Base-by-base conservation (phyloP, 352 stramenopile species). In the Pythium aristosporum region DNA sequence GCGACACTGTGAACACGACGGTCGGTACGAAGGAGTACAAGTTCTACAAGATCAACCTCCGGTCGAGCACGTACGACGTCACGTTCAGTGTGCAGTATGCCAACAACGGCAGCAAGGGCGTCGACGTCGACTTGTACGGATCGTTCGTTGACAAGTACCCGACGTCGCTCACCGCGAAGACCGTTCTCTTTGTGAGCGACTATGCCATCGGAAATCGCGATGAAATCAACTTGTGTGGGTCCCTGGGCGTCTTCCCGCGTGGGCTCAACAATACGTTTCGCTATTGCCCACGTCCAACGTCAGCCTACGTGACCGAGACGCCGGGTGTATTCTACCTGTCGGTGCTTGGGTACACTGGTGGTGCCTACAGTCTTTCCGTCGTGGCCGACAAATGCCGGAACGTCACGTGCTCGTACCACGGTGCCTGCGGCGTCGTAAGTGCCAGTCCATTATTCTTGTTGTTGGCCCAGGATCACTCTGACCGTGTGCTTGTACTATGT, bases 251-350 rank as follows among this genome's bases (percentile, higher is more conserved):
- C 2, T 92, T 93, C 56, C 85, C 85, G 6, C 68, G 85, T 20
- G 73, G 77, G 4, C 36, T 88, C 3, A 84, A 82, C 39, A 78
- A 85, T n/a, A 74, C 70, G 12, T 77, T 82, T 21, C 80, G 82
- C 9, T 80, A 76, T 58, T 93, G 85, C 47, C 60, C 52, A 2
- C 75, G 78, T 39, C 62, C 85, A 0, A 87, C 84, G 0, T 65
- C 80, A 4, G 39, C 77, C 4, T 91, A 90, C 30, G 65, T 80
- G 18, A 62, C 80, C 60, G 75, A 72, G 54, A 85, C 76, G 8
- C 85, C 85, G 0, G 82, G 79, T 2, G 85, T 77, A 54, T 87
- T 93, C 18, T 88, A 89, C 49, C n/a, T 93, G 8, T 83, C 80
- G 0, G 60, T 93, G 3, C 72, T 93, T 57, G 85, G 82, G 0